phyloP scores from a whole-genome alignment of 2,329 filamentous ascomycete species.

The Hypoxylon sp. region DNA sequence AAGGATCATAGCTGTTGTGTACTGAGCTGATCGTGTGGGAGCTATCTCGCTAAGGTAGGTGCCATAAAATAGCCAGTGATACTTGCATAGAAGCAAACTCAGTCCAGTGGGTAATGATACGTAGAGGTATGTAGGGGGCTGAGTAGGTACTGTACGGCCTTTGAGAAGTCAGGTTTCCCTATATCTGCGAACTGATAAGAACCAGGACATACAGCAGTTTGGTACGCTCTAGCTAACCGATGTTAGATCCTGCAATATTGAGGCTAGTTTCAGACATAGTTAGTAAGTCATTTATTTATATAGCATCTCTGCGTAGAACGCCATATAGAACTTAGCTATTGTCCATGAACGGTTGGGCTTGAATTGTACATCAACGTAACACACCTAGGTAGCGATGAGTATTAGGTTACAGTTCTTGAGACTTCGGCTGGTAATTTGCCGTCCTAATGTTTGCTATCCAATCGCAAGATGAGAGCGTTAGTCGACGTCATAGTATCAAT shows the following conservation, averaged over 20 bases:
- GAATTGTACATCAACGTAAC: background rate
- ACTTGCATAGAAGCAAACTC: conserved; percentile 38
- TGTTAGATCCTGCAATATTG: conserved; percentile 1
- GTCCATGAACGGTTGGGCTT: background rate
- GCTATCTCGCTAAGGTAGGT: conserved; percentile 17
- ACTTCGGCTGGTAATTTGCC: conserved; percentile 18
- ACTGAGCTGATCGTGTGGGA: conserved; percentile 6
- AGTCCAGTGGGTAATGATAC: conserved; percentile 14
- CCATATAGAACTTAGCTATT: conserved; percentile 15
- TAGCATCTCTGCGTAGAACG: background rate
- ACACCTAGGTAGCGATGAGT: background rate
- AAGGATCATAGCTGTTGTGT: conserved; percentile 38
- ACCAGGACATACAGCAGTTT: background rate
- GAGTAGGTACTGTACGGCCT: background rate
- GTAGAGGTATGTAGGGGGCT: background rate
- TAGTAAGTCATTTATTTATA: conserved; percentile 4
- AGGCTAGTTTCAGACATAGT: conserved; percentile 4
- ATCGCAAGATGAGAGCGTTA: conserved; percentile 29
- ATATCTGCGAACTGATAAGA: background rate
- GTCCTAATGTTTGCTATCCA: conserved; percentile 32
- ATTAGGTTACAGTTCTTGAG: conserved; percentile 11
- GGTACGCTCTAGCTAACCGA: background rate
- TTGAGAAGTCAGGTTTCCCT: background rate
- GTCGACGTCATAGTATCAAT: conserved; percentile 40
- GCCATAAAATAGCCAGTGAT: conserved; percentile 17